Evolutionary conservation across 306 rosid species (phyloP).

Genomic region (Nissolia schottii): DNA sequence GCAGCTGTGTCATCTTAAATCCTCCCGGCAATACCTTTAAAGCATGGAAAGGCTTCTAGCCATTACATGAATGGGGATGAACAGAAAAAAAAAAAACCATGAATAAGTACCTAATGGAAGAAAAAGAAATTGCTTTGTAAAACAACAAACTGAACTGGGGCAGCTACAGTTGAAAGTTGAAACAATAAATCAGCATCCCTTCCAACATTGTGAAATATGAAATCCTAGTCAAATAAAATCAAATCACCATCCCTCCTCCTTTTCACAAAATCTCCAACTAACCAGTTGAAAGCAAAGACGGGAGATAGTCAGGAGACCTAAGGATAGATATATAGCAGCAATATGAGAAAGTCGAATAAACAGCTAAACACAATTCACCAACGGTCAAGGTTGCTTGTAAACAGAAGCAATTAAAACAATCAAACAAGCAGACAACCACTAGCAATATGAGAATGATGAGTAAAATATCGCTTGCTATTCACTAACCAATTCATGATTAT

Average conservation of each 20-base stretch:
- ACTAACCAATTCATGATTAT: neutral
- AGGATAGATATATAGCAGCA: conserved; percentile 1
- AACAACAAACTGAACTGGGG: conserved; percentile 1
- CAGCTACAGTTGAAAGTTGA: conserved; percentile 10
- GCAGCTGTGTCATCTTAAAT: neutral
- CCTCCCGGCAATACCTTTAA: neutral
- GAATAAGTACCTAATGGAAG: neutral
- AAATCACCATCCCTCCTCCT: neutral
- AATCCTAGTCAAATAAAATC: neutral
- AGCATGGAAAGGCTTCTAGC: neutral
- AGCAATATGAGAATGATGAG: neutral
- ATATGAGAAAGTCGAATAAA: conserved; percentile 14
- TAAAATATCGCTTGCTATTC: neutral
- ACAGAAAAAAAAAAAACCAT: neutral
- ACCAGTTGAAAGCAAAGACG: neutral
- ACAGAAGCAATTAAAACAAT: neutral
- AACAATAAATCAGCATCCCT: neutral
- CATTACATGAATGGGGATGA: conserved; percentile 10
- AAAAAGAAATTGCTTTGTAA: neutral
- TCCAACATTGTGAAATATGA: conserved; percentile 6
- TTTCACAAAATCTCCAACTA: neutral
- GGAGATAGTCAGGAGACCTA: neutral
- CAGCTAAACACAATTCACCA: neutral
- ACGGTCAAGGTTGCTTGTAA: neutral
- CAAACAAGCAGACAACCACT: neutral